Evolutionary conservation across 2,329 filamentous ascomycete species (phyloP), one percentile per base, ranked within the genome.

Genomic region (Paecilomyces sp.): DNA sequence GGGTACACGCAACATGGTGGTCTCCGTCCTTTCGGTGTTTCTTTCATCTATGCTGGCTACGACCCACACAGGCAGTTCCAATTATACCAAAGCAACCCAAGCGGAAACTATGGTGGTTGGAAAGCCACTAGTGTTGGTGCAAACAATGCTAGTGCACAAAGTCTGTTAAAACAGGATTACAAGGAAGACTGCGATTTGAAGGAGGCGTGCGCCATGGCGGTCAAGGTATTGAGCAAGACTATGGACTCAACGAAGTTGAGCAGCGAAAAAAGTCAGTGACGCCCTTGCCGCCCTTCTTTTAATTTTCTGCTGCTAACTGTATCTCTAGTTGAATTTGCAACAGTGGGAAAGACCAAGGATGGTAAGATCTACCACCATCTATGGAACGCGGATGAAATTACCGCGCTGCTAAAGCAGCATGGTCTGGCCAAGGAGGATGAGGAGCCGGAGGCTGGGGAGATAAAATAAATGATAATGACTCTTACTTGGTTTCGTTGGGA

Each of bases 241-340:
- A 99, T 99, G 95, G 94, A 99, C 77, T 96, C 92, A 58, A 97
- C 93, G 58, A 99, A 97, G 83, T 80, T 99, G 73, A 97, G 92
- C 82, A 96, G 92, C 73, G 94, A 99, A 84, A 99, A 99, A 86
- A 96, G 92, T 96, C 80, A 77, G 90, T 82, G 25, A 41, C 3
- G 18, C 15, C n/a, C 15, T 52, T 13, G 55, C 13, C 2, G 13
- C n/a, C 22, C 9, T 54, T 55, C 55, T 34, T 34, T 36, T 58
- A 55, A n/a, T 55, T 28, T n/a, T 22, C 15, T 22, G 6, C 28
- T 63, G 51, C 66, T 69, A 60, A 66, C 57, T 58, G 58, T 24
- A 56, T 66, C 59, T 59, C 15, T 68, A 97, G 92, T 99, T 74
- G 94, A 99, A 74, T 99, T 99, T 73, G 95, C 94, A 67, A 99